phyloP scores from a whole-genome alignment of 1,284 basidiomycete genomes.

The Chalciporus piperatoides region DNA sequence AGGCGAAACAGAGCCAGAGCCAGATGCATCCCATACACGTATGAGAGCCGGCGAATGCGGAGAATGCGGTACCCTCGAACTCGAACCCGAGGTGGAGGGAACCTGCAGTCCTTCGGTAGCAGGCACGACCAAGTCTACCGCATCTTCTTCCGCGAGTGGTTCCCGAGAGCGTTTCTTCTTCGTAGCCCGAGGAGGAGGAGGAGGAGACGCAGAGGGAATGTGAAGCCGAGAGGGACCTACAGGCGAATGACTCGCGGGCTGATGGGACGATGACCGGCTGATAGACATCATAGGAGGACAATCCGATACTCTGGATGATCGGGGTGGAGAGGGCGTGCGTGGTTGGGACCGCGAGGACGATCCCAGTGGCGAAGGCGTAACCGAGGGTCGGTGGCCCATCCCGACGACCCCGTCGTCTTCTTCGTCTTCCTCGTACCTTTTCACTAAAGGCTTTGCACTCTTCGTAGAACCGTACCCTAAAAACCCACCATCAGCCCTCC shows the following conservation, averaged over 20 bases:
- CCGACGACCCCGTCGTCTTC: conserved; percentile 5
- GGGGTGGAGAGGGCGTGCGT: conserved; percentile 10
- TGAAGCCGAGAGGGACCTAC: conserved; percentile 7
- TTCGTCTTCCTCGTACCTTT: conserved; percentile 8
- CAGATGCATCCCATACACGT: conserved; percentile 25
- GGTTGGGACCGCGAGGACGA: neutral
- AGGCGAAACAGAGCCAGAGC: neutral
- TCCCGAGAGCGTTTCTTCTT: conserved; percentile 10
- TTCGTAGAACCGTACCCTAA: conserved; percentile 28
- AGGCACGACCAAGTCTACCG: conserved; percentile 29
- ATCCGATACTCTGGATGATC: conserved; percentile 5
- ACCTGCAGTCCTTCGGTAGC: conserved; percentile 15
- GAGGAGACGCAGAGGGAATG: neutral
- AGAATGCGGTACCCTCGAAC: conserved; percentile 18
- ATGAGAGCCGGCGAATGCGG: conserved; percentile 21
- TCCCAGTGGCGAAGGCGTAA: neutral
- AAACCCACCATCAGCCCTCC: neutral
- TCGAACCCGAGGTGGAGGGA: conserved; percentile 19
- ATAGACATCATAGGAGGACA: conserved; percentile 8
- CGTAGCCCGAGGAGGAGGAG: neutral
- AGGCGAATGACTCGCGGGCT: neutral
- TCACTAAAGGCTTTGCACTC: conserved; percentile 8
- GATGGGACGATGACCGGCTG: conserved; percentile 12
- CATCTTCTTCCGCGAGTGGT: conserved; percentile 28
- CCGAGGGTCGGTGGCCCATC: neutral